Evolutionary conservation across 441 rosid species (phyloP), one percentile per base, ranked within the genome.

Genomic region (Breynia disticha): DNA sequence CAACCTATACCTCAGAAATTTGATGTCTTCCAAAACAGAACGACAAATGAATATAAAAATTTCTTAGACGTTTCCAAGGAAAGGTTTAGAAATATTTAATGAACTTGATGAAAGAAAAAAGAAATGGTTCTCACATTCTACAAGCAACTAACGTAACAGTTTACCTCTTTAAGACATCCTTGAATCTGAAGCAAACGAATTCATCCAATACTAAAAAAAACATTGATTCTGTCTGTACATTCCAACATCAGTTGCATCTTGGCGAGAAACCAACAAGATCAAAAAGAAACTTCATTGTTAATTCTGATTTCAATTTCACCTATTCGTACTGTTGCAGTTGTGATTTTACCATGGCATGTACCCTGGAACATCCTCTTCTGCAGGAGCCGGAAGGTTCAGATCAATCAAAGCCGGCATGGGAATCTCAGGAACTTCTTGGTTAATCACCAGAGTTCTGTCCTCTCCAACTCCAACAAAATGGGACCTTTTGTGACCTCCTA

Each of bases 401-500:
- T 82, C 91, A 35, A 86, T 64, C 21, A 67, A 72, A 4, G 63
- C 67, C 19, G 77, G 73, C 66, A 72, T 71, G 5, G 78, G 70
- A 55, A 71, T 72, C 18, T 76, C 67, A 48, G 66, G 62, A 17
- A 67, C 65, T 10, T 71, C 66, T 46, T 71, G 79, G 63, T 66
- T 69, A 32, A 81, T 69, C 57, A 78, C 76, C 59, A 79, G 57
- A 11, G 86, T 72, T 65, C 66, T 77, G 70, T 79, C 79, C 48
- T 78, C 79, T 10, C 74, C 78, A 56, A 73, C 68, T 37, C 70
- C 96, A 63, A 74, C 48, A 63, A 76, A 80, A 71, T 87, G 98
- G 67, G 96, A 80, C 76, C 96, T 75, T 79, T 87, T 90, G 69
- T 90, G 98, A 41, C 98, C 93, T 21, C 93, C 96, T 65, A 90